These are phyloP conservation scores for Mycena sanguinolenta DNA, from an alignment of 768 basidiomycete species.

Conservation along the genomic window DNA sequence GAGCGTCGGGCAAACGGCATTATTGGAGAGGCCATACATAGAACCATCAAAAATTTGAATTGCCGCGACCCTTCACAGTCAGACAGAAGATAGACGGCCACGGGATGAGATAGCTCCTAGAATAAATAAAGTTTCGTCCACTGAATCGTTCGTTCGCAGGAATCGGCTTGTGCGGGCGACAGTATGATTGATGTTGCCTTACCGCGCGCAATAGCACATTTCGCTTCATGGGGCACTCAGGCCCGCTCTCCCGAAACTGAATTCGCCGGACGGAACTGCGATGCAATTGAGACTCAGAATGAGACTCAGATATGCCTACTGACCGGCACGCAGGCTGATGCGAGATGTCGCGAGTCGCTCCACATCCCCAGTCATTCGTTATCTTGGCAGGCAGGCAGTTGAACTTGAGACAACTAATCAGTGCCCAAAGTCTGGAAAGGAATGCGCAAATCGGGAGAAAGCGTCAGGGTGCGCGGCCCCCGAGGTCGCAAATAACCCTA, in stretches of 20 bases:
- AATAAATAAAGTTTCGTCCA: neutral
- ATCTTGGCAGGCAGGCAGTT: neutral
- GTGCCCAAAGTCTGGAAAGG: neutral
- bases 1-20: neutral
- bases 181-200: conserved; percentile 1
- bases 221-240: conserved; percentile 9
- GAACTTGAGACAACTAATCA: neutral
- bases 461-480: neutral
- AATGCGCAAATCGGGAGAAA: neutral
- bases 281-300: neutral
- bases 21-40: neutral
- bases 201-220: neutral
- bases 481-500: neutral
- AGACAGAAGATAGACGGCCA: neutral
- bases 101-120: conserved; percentile 5
- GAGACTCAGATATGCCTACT: neutral
- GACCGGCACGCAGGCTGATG: conserved; percentile 5
- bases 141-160: neutral
- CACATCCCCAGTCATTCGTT: neutral
- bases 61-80: no score
- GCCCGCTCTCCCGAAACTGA: neutral
- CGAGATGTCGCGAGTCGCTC: conserved; percentile 12
- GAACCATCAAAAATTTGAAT: neutral
- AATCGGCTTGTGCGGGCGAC: neutral
- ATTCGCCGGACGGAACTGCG: neutral